A percentile compares a stretch with the other conserved stretches of the same genome.
phyloP scores from a whole-genome alignment of 176 grass and related monocot genomes.

The Ensete glaucum region DNA sequence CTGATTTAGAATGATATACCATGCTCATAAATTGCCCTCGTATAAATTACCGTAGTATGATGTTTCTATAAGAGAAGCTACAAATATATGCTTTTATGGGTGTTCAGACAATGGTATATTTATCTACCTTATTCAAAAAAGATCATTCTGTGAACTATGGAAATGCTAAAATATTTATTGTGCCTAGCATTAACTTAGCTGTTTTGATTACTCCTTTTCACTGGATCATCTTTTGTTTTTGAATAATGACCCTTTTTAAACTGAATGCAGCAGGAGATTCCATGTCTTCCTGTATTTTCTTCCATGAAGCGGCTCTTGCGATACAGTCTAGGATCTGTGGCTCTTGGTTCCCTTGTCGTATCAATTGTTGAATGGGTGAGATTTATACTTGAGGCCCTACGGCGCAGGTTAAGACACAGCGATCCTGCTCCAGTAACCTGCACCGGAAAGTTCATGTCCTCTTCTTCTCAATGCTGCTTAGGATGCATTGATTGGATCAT shows the following conservation, averaged over 20 bases:
- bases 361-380: constrained; percentile 83
- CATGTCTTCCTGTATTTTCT: constrained; percentile 77
- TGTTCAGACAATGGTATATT: neutral
- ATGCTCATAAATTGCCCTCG: too few species aligned
- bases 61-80: neutral
- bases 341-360: constrained; percentile 78
- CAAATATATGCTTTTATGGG: neutral
- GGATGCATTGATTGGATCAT: constrained; percentile 91
- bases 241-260: constrained; percentile 13
- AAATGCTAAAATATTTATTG: too few species aligned
- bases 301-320: constrained; percentile 68
- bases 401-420: constrained; percentile 68
- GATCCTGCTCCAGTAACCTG: constrained; percentile 53
- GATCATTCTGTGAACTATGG: too few species aligned
- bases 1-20: too few species aligned
- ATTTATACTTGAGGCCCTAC: constrained; percentile 85
- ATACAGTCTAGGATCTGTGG: constrained; percentile 86
- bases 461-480: constrained; percentile 76
- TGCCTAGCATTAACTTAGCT: neutral
- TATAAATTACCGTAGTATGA: too few species aligned
- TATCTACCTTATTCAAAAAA: neutral
- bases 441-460: constrained; percentile 56
- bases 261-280: constrained; percentile 81
- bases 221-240: constrained; percentile 1
- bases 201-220: neutral